A percentile compares a stretch with the other conserved stretches of the same genome.
These are phyloP conservation scores for Lepiota subincarnata DNA, from an alignment of 768 basidiomycete species.

Conservation along the genomic window DNA sequence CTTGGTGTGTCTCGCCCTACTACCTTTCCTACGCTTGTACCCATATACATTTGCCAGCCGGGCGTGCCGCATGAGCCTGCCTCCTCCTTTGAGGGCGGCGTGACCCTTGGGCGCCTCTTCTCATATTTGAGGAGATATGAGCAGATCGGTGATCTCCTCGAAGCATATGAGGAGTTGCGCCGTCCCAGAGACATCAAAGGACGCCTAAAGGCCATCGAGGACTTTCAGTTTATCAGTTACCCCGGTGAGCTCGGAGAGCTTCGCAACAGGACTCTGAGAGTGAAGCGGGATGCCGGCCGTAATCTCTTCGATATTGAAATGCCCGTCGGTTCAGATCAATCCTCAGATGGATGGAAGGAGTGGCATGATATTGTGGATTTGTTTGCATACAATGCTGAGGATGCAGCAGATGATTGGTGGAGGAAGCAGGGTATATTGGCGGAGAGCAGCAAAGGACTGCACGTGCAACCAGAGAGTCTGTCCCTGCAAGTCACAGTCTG, in stretches of 20 bases:
- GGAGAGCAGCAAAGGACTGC: slow-evolving; percentile 18
- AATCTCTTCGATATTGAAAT: slow-evolving; percentile 15
- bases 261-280: slow-evolving; percentile 38
- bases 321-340: slow-evolving; percentile 7
- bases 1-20: not conserved
- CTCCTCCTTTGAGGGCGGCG: slow-evolving; percentile 60
- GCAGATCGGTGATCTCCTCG: slow-evolving; percentile 49
- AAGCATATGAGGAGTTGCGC: slow-evolving; percentile 54
- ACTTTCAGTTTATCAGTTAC: slow-evolving; percentile 41
- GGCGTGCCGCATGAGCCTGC: slow-evolving; percentile 7
- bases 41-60: not conserved
- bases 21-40: too few relatives aligned
- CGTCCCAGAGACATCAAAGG: slow-evolving; percentile 41
- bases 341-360: slow-evolving; percentile 23
- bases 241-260: slow-evolving; percentile 35
- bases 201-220: slow-evolving; percentile 36
- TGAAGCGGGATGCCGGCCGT: slow-evolving; percentile 24
- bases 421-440: slow-evolving; percentile 45
- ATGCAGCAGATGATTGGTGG: slow-evolving; percentile 63
- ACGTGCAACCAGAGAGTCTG: not conserved
- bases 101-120: slow-evolving; percentile 57
- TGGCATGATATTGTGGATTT: slow-evolving; percentile 46
- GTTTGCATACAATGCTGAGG: slow-evolving; percentile 53
- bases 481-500: not conserved
- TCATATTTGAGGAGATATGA: slow-evolving; percentile 43